Conservation (phyloP, 2,329 filamentous ascomycete species). For the Colletotrichum lindemuthianum region DNA sequence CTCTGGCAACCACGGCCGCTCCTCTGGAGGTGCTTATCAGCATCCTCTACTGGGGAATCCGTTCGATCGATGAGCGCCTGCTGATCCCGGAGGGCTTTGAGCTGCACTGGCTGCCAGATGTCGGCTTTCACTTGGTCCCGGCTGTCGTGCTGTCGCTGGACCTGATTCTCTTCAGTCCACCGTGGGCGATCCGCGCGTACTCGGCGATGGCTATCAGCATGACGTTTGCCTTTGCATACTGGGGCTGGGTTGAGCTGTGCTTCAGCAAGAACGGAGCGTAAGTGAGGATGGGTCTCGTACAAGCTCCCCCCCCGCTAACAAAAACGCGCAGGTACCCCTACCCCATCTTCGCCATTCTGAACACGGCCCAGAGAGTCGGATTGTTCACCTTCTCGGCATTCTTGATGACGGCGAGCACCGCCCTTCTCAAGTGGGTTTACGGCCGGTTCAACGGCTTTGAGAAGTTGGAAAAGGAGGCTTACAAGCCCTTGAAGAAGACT, state of each 20-base stretch:
- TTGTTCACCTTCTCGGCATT: constrained; percentile 77
- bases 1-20: constrained; percentile 70
- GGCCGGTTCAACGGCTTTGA: constrained; percentile 70
- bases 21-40: constrained; percentile 78
- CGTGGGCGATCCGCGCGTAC: constrained; percentile 73
- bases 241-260: constrained; percentile 81
- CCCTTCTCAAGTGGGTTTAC: constrained; percentile 76
- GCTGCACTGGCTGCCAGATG: constrained; percentile 65
- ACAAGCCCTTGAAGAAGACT: constrained; percentile 43
- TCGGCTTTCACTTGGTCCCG: constrained; percentile 74
- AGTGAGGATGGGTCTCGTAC: constrained; percentile 40
- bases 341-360: constrained; percentile 79
- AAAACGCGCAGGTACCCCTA: constrained; percentile 76
- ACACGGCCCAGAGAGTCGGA: constrained; percentile 70
- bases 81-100: constrained; percentile 65
- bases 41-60: constrained; percentile 78
- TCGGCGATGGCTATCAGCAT: constrained; percentile 68
- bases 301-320: constrained; percentile 42
- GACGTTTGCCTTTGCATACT: constrained; percentile 72
- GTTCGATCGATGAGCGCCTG: constrained; percentile 63
- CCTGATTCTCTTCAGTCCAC: constrained; percentile 75
- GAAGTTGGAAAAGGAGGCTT: constrained; percentile 48
- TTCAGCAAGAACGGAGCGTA: constrained; percentile 73
- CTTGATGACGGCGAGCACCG: constrained; percentile 77
- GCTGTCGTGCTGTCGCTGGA: constrained; percentile 72